Conservation (phyloP, 805 yeast species). For the Kodamaea fukazawae region DNA sequence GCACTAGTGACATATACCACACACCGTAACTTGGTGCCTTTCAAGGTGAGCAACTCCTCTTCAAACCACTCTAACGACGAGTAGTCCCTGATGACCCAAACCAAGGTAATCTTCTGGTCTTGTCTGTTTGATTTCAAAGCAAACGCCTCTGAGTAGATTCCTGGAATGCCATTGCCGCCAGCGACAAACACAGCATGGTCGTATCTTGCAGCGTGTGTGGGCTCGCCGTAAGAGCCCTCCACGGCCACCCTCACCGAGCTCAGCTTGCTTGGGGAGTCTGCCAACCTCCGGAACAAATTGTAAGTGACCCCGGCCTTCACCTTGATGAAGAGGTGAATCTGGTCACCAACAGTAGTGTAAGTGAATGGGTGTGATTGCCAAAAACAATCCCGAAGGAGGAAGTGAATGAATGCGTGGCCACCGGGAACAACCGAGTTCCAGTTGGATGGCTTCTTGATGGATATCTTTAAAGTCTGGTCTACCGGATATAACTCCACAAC, state of each 20-base stretch:
- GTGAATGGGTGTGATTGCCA: constrained; percentile 36
- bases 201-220: constrained; percentile 46
- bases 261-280: constrained; percentile 30
- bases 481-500: constrained; percentile 19
- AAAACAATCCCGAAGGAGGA: constrained; percentile 23
- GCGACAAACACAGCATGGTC: constrained; percentile 51
- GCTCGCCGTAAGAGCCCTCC: constrained; percentile 62
- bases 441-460: constrained; percentile 20
- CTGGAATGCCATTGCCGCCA: constrained; percentile 68
- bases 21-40: constrained; percentile 26
- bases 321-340: constrained; percentile 21
- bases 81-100: constrained; percentile 63
- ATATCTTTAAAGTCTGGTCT: constrained; percentile 24
- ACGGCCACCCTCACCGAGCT: constrained; percentile 40
- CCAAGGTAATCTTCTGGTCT: constrained; percentile 35
- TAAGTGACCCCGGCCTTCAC: constrained; percentile 27
- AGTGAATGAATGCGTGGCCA: constrained; percentile 26
- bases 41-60: constrained; percentile 38
- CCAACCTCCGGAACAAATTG: constrained; percentile 30
- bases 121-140: constrained; percentile 13
- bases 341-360: constrained; percentile 17
- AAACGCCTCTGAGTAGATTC: constrained; percentile 44
- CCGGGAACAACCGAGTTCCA: constrained; percentile 24
- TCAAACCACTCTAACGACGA: constrained; percentile 50
- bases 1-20: constrained; percentile 20